Percentiles rank a stretch among this genome's conserved stretches.
phyloP scores from a whole-genome alignment of 768 basidiomycete species.

The Megacollybia marginata region DNA sequence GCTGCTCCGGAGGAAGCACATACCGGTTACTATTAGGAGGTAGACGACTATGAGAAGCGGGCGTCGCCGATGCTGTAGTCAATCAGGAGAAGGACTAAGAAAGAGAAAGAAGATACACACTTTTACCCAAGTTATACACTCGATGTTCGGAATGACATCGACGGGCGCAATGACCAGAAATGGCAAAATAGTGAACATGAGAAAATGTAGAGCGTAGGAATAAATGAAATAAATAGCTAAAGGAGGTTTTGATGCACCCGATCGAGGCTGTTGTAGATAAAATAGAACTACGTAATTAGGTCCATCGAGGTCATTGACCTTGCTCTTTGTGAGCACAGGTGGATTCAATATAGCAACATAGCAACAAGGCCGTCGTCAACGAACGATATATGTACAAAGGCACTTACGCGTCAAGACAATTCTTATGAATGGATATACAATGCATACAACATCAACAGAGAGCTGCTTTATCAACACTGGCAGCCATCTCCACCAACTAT shows the following conservation, averaged over 20 bases:
- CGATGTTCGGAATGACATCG: constrained; percentile 27
- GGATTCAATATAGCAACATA: no score
- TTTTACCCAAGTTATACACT: no score
- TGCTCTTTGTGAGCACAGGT: no score
- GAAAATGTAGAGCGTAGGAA: constrained; percentile 55
- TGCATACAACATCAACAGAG: constrained; percentile 37
- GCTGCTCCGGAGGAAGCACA: not conserved
- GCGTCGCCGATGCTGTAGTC: constrained; percentile 25
- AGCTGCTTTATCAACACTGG: constrained; percentile 34
- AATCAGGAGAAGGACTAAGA: not conserved
- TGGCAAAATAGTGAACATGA: constrained; percentile 46
- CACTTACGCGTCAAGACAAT: constrained; percentile 61
- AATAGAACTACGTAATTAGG: no score
- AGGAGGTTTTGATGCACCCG: no score
- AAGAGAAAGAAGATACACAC: constrained; percentile 22
- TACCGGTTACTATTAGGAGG: constrained; percentile 43
- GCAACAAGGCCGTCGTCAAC: no score
- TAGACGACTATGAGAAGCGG: constrained; percentile 46
- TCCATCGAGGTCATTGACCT: no score
- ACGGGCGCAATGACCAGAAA: constrained; percentile 51
- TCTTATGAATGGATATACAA: no score
- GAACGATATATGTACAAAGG: not conserved
- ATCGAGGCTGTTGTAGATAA: no score
- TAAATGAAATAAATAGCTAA: constrained; percentile 47
- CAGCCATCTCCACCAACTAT: constrained; percentile 43